Evolutionary conservation across 495 filamentous ascomycete genomes (phyloP).

Genomic region (Parathielavia hyrcaniae): DNA sequence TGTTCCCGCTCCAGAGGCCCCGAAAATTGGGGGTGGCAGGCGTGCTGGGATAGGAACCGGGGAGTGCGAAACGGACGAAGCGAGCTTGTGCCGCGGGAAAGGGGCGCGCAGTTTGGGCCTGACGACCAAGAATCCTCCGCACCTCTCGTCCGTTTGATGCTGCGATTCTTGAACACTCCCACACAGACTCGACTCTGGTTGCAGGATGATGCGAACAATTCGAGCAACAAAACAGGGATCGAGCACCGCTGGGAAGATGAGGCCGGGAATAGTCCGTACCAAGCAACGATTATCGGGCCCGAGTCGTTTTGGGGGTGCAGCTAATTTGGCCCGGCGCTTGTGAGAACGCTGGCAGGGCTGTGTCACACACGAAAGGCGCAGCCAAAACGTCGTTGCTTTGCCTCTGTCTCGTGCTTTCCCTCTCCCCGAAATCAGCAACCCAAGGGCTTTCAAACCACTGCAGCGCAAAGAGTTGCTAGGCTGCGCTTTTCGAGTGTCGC

Average conservation of each 20-base stretch:
- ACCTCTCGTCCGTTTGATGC: not conserved
- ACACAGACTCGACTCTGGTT: not conserved
- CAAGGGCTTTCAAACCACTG: too few species aligned
- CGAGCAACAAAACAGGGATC: not conserved
- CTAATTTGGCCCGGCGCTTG: not conserved
- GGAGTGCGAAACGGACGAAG: slow-evolving; percentile 1
- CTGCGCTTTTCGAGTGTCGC: too few species aligned
- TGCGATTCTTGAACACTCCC: not conserved
- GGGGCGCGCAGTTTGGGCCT: slow-evolving; percentile 3
- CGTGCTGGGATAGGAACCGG: not conserved
- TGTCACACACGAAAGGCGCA: too few species aligned
- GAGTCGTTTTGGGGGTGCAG: not conserved
- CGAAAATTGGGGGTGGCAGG: not conserved
- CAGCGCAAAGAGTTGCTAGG: too few species aligned
- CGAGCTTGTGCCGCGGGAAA: slow-evolving; percentile 13
- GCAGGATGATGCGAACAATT: not conserved
- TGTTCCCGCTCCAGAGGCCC: not conserved
- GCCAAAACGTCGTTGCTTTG: too few species aligned
- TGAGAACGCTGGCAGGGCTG: too few species aligned
- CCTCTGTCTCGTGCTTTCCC: too few species aligned
- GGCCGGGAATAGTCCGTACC: slow-evolving; percentile 2
- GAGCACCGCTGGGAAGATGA: not conserved
- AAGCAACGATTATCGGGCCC: slow-evolving; percentile 7
- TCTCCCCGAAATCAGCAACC: too few species aligned
- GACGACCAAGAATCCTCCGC: not conserved